These are phyloP conservation scores for Yamadazyma endophytica DNA, from an alignment of 805 yeast genomes.

Conservation along the genomic window DNA sequence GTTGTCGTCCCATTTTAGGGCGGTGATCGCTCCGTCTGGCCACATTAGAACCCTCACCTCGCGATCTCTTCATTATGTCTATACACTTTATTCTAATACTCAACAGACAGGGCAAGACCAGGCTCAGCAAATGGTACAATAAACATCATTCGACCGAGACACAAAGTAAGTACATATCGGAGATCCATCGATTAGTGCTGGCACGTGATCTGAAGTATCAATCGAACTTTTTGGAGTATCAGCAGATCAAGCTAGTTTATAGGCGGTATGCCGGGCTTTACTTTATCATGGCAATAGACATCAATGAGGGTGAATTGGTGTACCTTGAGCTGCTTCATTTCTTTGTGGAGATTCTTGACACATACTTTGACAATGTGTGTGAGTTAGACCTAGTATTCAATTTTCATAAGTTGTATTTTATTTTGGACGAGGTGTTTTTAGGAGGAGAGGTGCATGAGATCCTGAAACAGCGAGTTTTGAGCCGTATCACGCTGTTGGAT, in stretches of 20 bases:
- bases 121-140: conserved; percentile 76
- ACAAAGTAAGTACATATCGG: conserved; percentile 42
- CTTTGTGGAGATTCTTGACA: conserved; percentile 83
- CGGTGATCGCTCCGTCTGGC: too few relatives aligned
- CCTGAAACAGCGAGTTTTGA: conserved; percentile 62
- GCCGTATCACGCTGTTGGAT: conserved; percentile 63
- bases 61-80: too few relatives aligned
- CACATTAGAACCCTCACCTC: too few relatives aligned
- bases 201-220: conserved; percentile 82
- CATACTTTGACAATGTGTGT: conserved; percentile 85
- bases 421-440: conserved; percentile 80
- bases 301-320: conserved; percentile 75
- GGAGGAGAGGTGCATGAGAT: conserved; percentile 93
- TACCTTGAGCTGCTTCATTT: conserved; percentile 82
- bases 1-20: too few relatives aligned
- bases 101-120: conserved; percentile 90
- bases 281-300: conserved; percentile 79
- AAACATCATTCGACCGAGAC: conserved; percentile 25
- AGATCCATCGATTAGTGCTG: conserved; percentile 74
- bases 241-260: conserved; percentile 64
- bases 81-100: conserved; percentile 77
- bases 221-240: conserved; percentile 70
- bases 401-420: conserved; percentile 76
- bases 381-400: conserved; percentile 91
- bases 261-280: conserved; percentile 89